phyloP scores from a whole-genome alignment of 768 basidiomycete genomes.

The Naganishia kalamii region DNA sequence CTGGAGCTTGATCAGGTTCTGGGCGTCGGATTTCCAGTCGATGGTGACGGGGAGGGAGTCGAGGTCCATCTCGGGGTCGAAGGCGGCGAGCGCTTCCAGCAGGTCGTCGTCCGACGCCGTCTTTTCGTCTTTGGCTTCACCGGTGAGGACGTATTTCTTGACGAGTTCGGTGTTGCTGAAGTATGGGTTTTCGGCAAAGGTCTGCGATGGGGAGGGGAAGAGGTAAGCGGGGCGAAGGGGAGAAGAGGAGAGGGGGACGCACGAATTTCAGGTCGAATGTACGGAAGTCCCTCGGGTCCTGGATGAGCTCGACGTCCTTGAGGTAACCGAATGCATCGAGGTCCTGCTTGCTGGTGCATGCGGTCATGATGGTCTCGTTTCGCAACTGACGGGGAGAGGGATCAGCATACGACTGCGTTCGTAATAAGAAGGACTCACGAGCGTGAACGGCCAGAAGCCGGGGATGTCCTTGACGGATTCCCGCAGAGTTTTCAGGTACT shows the following conservation, averaged over 20 bases:
- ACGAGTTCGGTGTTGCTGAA: conserved; percentile 41
- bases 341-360: conserved; percentile 52
- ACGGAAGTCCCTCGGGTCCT: conserved; percentile 66
- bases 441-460: conserved; percentile 38
- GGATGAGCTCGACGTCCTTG: conserved; percentile 75
- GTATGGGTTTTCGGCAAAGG: conserved; percentile 46
- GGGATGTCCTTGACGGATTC: conserved; percentile 28
- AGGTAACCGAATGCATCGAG: conserved; percentile 74
- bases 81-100: conserved; percentile 17
- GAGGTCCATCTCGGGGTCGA: conserved; percentile 32
- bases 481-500: neutral
- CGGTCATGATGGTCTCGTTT: conserved; percentile 4
- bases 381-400: neutral
- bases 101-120: neutral
- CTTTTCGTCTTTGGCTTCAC: neutral
- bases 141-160: conserved; percentile 36
- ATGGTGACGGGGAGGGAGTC: conserved; percentile 25
- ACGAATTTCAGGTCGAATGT: conserved; percentile 86
- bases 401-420: neutral
- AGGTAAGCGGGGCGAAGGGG: neutral
- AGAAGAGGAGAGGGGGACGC: conserved; percentile 46
- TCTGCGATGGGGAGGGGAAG: conserved; percentile 21
- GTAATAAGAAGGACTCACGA: conserved; percentile 3
- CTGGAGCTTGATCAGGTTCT: conserved; percentile 34
- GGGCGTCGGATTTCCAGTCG: conserved; percentile 41